Evolutionary conservation across 2,329 filamentous ascomycete species (phyloP).

Genomic region (Alternaria sp.): DNA sequence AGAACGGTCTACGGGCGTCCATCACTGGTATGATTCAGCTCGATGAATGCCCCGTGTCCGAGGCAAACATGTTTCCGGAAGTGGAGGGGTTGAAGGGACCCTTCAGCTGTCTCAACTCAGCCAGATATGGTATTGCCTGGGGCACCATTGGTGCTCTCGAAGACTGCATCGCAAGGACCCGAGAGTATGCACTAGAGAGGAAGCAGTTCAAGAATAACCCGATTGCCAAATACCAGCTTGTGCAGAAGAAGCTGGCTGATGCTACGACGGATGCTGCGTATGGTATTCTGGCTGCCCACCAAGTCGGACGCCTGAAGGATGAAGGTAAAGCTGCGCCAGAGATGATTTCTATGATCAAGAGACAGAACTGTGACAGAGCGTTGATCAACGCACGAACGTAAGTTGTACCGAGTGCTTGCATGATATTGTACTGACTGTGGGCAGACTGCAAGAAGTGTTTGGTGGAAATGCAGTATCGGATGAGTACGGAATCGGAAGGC

Average conservation of each 20-base stretch:
- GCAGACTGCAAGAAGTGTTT: slow-evolving; percentile 88
- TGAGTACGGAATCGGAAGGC: slow-evolving; percentile 92
- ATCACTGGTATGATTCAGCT: slow-evolving; percentile 98
- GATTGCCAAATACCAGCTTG: slow-evolving; percentile 91
- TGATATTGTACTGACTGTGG: slow-evolving; percentile 22
- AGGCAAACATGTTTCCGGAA: slow-evolving; percentile 91
- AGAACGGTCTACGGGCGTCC: slow-evolving; percentile 90
- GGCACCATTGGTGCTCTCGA: slow-evolving; percentile 94
- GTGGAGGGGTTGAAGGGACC: slow-evolving; percentile 87
- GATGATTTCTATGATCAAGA: slow-evolving; percentile 97
- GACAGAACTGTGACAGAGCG: slow-evolving; percentile 95
- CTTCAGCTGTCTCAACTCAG: slow-evolving; percentile 93
- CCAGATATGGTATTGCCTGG: slow-evolving; percentile 91
- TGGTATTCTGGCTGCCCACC: slow-evolving; percentile 86
- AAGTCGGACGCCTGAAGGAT: slow-evolving; percentile 93
- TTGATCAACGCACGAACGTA: slow-evolving; percentile 76
- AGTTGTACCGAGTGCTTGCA: slow-evolving; percentile 33
- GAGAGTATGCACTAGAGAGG: slow-evolving; percentile 88
- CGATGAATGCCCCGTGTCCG: slow-evolving; percentile 86
- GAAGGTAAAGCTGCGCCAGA: slow-evolving; percentile 86
- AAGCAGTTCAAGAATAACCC: slow-evolving; percentile 97
- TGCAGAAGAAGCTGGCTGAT: slow-evolving; percentile 98
- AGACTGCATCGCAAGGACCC: slow-evolving; percentile 82
- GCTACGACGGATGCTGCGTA: slow-evolving; percentile 90
- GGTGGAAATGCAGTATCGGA: slow-evolving; percentile 98